Base-by-base conservation (phyloP, 1,284 basidiomycete genomes). In the Vanrija sp. region DNA sequence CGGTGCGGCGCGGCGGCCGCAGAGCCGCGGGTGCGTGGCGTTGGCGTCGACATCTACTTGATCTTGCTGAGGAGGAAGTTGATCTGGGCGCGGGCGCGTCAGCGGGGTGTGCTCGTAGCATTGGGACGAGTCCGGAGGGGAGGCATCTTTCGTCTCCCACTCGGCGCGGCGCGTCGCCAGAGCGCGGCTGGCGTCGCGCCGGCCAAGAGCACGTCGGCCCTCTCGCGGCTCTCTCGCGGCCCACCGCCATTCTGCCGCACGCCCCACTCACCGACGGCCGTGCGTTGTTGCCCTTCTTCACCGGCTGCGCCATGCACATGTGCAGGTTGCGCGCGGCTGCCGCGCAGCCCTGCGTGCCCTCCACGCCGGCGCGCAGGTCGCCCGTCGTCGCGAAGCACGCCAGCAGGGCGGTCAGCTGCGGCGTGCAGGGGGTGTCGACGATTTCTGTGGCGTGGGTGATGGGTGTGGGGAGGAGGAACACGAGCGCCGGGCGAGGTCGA, bases 331-430 rank as follows among this genome's bases (percentile, higher is more conserved):
- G 79, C 0, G 91, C 86, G 16, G 83, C 78, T 15, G 83, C 80
- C 55, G 83, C 81, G 74, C 93, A 97, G 2, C 80, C 79, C 12
- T 67, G 65, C 10, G 80, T 78, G 19, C 60, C 60, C 46, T 58
- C 60, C 43, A 14, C 39, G n/a, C 38, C 10, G 21, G 84, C 86
- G 64, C 83, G 81, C 29, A 88, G 62, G 73, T 96, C 91, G 29
- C 81, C 80, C 3, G 84, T 83, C 16, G 87, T 85, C n/a, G 92
- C 90, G 89, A 91, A 95, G 78, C 93, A 97, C 46, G 86, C 85
- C 39, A 97, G 83, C 86, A 97, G 89, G 50, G 85, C 78, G 12
- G 86, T 81, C 55, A 96, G 82, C 74, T 93, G 87, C 25, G 83
- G 78, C 15, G 85, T 84, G 72, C 91, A 92, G 58, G 88, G 81